Conservation (phyloP, 805 yeast species). For the Peterozyma xylosa region DNA sequence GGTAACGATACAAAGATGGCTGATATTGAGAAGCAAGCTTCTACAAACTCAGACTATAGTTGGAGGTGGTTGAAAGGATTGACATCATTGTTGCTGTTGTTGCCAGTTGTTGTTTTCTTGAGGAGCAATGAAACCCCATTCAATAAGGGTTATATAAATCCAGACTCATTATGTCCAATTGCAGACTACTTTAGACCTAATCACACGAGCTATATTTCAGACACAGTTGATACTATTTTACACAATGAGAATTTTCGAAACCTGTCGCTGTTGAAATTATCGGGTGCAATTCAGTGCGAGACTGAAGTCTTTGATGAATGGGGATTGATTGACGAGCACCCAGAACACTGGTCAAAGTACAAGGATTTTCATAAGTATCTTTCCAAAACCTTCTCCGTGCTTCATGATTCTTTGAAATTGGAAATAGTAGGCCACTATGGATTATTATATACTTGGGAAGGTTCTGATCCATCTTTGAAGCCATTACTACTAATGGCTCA, state of each 20-base stretch:
- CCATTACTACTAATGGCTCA: slow-evolving; percentile 68
- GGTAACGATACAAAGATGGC: no score
- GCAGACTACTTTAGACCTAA: slow-evolving; percentile 14
- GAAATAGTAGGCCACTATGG: slow-evolving; percentile 54
- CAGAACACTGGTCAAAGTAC: slow-evolving; percentile 42
- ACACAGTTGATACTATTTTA: slow-evolving; percentile 21
- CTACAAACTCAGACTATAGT: no score
- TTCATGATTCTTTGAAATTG: slow-evolving; percentile 38
- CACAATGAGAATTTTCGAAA: slow-evolving; percentile 23
- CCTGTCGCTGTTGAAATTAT: slow-evolving; percentile 31
- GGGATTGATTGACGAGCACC: slow-evolving; percentile 36
- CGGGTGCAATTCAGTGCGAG: slow-evolving; percentile 53
- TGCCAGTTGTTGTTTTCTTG: no score
- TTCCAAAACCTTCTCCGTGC: slow-evolving; percentile 44
- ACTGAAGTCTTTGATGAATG: slow-evolving; percentile 50
- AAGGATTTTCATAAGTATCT: slow-evolving; percentile 45
- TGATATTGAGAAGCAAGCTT: no score
- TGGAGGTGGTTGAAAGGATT: no score
- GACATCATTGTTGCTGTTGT: no score
- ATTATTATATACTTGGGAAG: slow-evolving; percentile 55
- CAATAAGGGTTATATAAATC: slow-evolving; percentile 1
- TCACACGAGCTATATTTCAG: slow-evolving; percentile 5
- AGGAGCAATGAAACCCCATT: no score
- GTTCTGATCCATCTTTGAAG: slow-evolving; percentile 40
- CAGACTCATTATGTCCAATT: slow-evolving; percentile 18